Percentiles rank a stretch among this genome's conserved stretches.
phyloP scores from a whole-genome alignment of 1,139 yeast genomes.

The Nakaseomyces kungkrabaensis region DNA sequence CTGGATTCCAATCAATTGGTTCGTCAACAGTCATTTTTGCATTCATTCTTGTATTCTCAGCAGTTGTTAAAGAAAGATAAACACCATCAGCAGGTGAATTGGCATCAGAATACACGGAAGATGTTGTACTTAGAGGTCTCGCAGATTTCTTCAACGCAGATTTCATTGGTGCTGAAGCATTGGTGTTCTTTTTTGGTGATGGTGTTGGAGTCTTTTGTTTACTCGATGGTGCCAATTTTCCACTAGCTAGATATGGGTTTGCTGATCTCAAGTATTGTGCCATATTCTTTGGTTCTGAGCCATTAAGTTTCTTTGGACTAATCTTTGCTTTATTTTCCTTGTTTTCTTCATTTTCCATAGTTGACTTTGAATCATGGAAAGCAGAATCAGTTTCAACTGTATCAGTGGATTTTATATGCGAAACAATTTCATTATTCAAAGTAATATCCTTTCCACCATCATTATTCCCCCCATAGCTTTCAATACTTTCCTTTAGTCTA shows the following conservation, averaged over 20 bases:
- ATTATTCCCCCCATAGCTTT: background rate
- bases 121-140: slow-evolving; percentile 9
- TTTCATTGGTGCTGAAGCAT: slow-evolving; percentile 38
- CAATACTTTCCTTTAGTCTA: slow-evolving; percentile 1
- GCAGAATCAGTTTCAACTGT: background rate
- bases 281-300: slow-evolving; percentile 7
- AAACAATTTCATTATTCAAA: background rate
- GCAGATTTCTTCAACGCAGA: slow-evolving; percentile 52
- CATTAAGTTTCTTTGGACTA: background rate
- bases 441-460: background rate
- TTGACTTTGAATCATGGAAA: slow-evolving; percentile 3
- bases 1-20: slow-evolving; percentile 2
- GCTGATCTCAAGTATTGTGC: slow-evolving; percentile 20
- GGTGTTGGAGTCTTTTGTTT: background rate
- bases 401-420: background rate
- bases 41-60: slow-evolving; percentile 66
- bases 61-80: slow-evolving; percentile 59
- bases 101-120: slow-evolving; percentile 9
- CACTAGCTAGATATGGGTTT: slow-evolving; percentile 14
- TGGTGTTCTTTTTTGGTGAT: background rate
- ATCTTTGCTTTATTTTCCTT: background rate
- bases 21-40: slow-evolving; percentile 41
- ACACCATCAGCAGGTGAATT: slow-evolving; percentile 46
- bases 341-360: background rate
- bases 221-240: background rate